Base-by-base conservation (phyloP, 2,329 filamentous ascomycete species). In the Dissoconium aciculare region DNA sequence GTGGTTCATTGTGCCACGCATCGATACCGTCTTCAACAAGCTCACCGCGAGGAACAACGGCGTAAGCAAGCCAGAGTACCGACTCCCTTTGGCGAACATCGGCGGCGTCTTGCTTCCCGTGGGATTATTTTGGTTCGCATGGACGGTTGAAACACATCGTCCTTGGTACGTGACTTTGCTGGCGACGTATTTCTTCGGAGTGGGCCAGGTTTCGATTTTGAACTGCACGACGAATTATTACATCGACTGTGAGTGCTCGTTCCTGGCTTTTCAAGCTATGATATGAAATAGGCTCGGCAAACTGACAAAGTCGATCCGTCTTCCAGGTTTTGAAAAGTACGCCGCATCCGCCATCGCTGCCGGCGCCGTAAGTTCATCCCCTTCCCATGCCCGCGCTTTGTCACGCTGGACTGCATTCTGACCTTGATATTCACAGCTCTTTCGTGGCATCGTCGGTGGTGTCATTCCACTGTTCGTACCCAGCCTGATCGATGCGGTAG, bases 161-260 rank as follows among this genome's bases (percentile, higher is more conserved):
- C 58, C 58, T 31, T 64, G 60, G 60, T 42, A 52, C 16, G 54
- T 51, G 2, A 50, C 55, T 4, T 56, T 63, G 17, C 43, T 53
- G 0, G 47, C 54, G 2, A 63, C 59, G 0, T 63, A 58, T 39
- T 62, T 61, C 45, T 66, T 65, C 38, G 64, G 38, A 14, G n/a
- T n/a, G n/a, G 19, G 19, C 2, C 64, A 67, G 33, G 62, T 69
- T 8, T 59, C 64, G 40, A 65, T 67, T 16, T 48, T 68, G 32
- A 68, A 67, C 33, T 56, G 55, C 9, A 63, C 63, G 11, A 64
- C 69, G 31, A 69, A 69, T 31, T 67, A 67, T 44, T 67, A 66
- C 42, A 66, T 67, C 27, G 63, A 67, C 41, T 55, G 56, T 23
- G 19, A 23, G 19, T 8, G n/a, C n/a, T n/a, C n/a, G n/a, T n/a